Conservation (phyloP, 2,329 filamentous ascomycete genomes). For the Sclerotinia glacialis region DNA sequence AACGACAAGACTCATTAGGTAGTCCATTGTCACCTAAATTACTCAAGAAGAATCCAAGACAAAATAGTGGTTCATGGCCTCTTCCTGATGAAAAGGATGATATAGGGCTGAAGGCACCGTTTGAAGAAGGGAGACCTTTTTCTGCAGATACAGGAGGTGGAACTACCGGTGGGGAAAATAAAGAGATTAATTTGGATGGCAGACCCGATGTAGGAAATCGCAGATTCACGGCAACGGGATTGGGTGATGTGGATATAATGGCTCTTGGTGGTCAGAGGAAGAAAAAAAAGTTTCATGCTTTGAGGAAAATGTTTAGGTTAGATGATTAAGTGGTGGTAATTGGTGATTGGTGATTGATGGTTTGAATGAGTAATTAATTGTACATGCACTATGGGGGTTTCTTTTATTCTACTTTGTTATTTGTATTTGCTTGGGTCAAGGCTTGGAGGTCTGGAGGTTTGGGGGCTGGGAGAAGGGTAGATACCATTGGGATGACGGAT, state of each 20-base stretch:
- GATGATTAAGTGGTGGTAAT: slow-evolving; percentile 45
- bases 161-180: slow-evolving; percentile 23
- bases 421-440: background rate
- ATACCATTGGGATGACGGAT: background rate
- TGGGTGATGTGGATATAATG: slow-evolving; percentile 28
- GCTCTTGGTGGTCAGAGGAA: slow-evolving; percentile 38
- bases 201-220: slow-evolving; percentile 31
- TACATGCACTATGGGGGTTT: background rate
- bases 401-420: background rate
- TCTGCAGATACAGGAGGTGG: slow-evolving; percentile 25
- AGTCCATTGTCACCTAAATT: slow-evolving; percentile 42
- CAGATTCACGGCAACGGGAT: slow-evolving; percentile 34
- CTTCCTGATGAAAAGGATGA: slow-evolving; percentile 37
- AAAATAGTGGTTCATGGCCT: slow-evolving; percentile 49
- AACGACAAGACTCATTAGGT: background rate
- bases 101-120: slow-evolving; percentile 26
- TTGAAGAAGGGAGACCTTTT: slow-evolving; percentile 37
- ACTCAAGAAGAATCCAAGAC: slow-evolving; percentile 46
- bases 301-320: slow-evolving; percentile 64
- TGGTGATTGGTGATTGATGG: background rate
- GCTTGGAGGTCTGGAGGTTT: background rate
- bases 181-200: slow-evolving; percentile 24
- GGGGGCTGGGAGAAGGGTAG: too few species aligned
- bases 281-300: slow-evolving; percentile 66
- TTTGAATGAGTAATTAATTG: background rate